Evolutionary conservation across 371 early-diverging fungal genomes (phyloP), one percentile per base, ranked within the genome.

Genomic region (Mucor lusitanicus): DNA sequence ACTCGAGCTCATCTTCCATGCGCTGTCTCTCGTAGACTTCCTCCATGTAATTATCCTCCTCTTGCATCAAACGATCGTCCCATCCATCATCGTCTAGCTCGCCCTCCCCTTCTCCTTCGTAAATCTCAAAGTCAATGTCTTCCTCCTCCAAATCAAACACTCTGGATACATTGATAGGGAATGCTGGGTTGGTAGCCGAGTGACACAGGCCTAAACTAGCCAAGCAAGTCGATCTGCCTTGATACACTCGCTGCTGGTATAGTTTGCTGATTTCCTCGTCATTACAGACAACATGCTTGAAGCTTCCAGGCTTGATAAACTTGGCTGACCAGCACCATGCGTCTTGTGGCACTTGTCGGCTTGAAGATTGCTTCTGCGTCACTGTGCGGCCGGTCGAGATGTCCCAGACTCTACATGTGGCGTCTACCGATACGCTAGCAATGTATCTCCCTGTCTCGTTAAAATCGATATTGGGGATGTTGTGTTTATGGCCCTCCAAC

Each of bases 401-500:
- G 68, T 85, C 83, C 86, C 88, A 86, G 12, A 86, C 39, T 33
- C 75, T 73, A 61, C 85, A 81, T 15, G 78, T 77, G 3, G 65
- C 37, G 63, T 87, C 90, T 40, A 91, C 85, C 6, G 89, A 88
- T 25, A 84, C 78, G 23, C 85, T 86, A 13, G 81, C 87, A 25
- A 91, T 54, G 44, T 76, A 87, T 30, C 67, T 71, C 13, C 90
- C 91, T 15, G 84, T 78, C 13, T 64, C 27, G 53, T 74, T 82
- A 61, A 90, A 88, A 40, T 84, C 87, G 53, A 91, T 76, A 35
- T 72, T 74, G 0, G 91, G 91, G 11, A 91, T 78, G 71, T 91
- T 91, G 68, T 91, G 79, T 3, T 69, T 68, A 68, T 91, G 91
- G 0, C 89, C 90, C 21, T 42, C 42, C 9, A 86, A 59, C 30